Evolutionary conservation across 495 filamentous ascomycete species (phyloP).

Genomic region (Delitschia confertaspora): DNA sequence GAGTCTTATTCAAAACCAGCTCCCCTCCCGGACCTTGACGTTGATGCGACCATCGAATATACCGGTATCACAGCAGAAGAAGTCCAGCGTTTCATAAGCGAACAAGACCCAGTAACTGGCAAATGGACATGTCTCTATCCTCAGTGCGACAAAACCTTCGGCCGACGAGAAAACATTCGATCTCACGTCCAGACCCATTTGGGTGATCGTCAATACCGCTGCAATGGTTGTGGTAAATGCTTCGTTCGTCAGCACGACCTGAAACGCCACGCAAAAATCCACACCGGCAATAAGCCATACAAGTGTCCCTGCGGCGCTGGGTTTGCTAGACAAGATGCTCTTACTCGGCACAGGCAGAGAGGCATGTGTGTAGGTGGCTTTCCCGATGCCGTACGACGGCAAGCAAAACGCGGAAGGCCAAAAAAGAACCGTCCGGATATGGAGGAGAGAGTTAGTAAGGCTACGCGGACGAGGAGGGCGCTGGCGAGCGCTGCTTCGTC

Average conservation of each 20-base stretch:
- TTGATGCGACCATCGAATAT: constrained; percentile 39
- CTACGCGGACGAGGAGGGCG: constrained; percentile 24
- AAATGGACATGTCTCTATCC: constrained; percentile 83
- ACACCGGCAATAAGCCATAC: constrained; percentile 87
- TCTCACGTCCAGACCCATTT: constrained; percentile 96
- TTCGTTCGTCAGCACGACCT: constrained; percentile 96
- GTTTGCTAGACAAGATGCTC: constrained; percentile 87
- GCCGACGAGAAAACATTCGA: constrained; percentile 93
- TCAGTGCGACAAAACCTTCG: constrained; percentile 75
- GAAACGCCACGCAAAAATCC: constrained; percentile 93
- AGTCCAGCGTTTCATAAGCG: constrained; percentile 74
- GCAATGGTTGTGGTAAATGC: constrained; percentile 79
- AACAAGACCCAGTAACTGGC: constrained; percentile 61
- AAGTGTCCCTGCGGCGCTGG: constrained; percentile 82
- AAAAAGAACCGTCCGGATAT: constrained; percentile 36
- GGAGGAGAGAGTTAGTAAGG: constrained; percentile 32
- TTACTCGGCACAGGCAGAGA: constrained; percentile 86
- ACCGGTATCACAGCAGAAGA: constrained; percentile 84
- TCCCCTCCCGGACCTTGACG: constrained; percentile 37
- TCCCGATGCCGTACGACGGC: constrained; percentile 31
- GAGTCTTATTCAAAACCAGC: constrained; percentile 37
- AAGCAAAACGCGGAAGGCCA: constrained; percentile 34
- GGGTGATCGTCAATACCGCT: constrained; percentile 86
- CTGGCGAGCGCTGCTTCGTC: constrained; percentile 24
- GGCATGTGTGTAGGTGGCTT: constrained; percentile 93